Conservation (phyloP, 768 basidiomycete species). For the Nevesoporus exiguus region DNA sequence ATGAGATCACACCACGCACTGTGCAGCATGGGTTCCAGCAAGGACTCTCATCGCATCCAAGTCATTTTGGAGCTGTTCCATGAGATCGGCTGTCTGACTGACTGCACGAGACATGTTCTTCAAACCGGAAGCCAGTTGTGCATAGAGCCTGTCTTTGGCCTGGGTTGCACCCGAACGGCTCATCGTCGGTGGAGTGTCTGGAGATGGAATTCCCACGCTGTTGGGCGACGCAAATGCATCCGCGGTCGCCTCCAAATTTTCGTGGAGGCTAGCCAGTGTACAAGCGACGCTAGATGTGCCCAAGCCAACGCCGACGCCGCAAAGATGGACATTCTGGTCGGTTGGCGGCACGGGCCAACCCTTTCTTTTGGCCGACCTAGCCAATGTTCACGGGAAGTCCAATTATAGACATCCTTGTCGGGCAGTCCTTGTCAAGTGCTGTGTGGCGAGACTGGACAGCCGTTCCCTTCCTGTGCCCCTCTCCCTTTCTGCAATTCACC, state of each 20-base stretch:
- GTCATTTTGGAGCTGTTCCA: slow-evolving; percentile 73
- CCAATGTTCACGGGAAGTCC: slow-evolving; percentile 1
- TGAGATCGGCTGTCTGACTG: slow-evolving; percentile 69
- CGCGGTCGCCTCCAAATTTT: neutral
- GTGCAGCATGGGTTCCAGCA: slow-evolving; percentile 76
- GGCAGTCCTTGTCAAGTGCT: slow-evolving; percentile 4
- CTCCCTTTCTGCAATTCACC: slow-evolving; percentile 12
- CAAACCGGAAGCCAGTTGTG: slow-evolving; percentile 67
- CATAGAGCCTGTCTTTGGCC: slow-evolving; percentile 78
- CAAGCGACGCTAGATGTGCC: slow-evolving; percentile 8
- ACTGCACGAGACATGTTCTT: slow-evolving; percentile 66
- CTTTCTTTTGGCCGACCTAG: too few relatives aligned
- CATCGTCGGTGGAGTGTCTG: slow-evolving; percentile 6
- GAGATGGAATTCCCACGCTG: neutral
- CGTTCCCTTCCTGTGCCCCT: slow-evolving; percentile 6
- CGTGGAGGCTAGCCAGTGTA: neutral
- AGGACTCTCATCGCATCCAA: slow-evolving; percentile 76
- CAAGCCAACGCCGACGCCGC: neutral
- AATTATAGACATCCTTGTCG: slow-evolving; percentile 13
- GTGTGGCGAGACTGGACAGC: slow-evolving; percentile 10
- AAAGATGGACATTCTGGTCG: too few relatives aligned
- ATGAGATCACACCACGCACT: slow-evolving; percentile 44
- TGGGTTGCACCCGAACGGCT: slow-evolving; percentile 55
- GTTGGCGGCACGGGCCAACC: too few relatives aligned
- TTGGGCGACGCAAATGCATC: neutral